Evolutionary conservation across 23 red algal species (phyloP).

Genomic region (Cyanidioschyzon merolae): DNA sequence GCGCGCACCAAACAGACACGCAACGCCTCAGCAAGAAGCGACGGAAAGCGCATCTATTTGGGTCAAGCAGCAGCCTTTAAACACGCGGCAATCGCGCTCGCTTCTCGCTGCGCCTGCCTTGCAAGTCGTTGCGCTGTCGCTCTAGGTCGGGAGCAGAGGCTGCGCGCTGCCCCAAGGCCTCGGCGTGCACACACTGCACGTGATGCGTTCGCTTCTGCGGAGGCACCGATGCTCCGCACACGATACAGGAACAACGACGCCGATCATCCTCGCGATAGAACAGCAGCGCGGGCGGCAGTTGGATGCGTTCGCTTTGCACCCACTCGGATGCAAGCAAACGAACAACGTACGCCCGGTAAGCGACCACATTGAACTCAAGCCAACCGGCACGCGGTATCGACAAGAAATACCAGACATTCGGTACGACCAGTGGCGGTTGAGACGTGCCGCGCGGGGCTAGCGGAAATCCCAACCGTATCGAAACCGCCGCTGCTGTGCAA

Average conservation of each 20-base stretch:
- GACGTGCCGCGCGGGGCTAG: not conserved
- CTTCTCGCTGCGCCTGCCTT: too few species aligned
- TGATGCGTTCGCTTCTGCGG: not conserved
- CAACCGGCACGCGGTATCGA: not conserved
- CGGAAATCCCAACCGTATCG: not conserved
- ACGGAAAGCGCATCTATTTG: too few species aligned
- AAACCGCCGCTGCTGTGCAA: not conserved
- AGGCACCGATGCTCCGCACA: not conserved
- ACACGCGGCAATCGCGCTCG: too few species aligned
- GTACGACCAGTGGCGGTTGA: not conserved
- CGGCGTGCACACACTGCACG: too few species aligned
- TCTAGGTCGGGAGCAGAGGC: too few species aligned
- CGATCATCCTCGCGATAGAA: not conserved
- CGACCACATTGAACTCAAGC: not conserved
- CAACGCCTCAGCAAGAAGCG: too few species aligned
- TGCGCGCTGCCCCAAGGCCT: too few species aligned
- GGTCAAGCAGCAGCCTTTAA: too few species aligned
- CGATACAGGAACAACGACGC: not conserved
- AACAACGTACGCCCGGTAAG: not conserved
- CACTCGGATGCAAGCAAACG: not conserved
- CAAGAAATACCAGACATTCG: not conserved
- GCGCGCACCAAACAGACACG: too few species aligned
- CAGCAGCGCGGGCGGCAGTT: not conserved
- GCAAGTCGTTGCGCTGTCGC: too few species aligned
- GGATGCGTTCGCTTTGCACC: not conserved